These are phyloP conservation scores for Talaromyces atroroseus DNA, from an alignment of 2,329 filamentous ascomycete species.

Conservation along the genomic window DNA sequence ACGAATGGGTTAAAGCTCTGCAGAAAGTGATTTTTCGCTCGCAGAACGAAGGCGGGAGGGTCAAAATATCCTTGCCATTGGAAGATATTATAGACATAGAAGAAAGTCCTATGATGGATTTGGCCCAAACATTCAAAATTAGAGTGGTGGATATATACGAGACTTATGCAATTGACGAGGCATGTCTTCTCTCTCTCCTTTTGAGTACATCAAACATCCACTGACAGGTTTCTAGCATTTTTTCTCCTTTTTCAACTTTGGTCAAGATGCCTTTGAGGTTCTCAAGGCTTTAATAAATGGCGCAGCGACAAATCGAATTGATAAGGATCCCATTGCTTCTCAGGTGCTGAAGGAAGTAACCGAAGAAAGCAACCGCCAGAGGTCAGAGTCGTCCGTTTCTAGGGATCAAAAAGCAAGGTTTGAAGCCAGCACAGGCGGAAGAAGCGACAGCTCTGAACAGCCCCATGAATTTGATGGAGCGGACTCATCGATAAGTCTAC, in stretches of 20 bases:
- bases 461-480: constrained; percentile 65
- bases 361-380: constrained; percentile 1
- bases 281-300: constrained; percentile 68
- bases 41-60: constrained; percentile 92
- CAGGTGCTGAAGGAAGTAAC: constrained; percentile 14
- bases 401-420: neutral
- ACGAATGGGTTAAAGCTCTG: constrained; percentile 92
- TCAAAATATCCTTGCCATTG: constrained; percentile 90
- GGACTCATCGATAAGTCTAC: constrained; percentile 64
- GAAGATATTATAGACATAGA: constrained; percentile 88
- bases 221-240: constrained; percentile 62
- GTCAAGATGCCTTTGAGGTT: constrained; percentile 74
- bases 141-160: constrained; percentile 90
- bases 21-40: constrained; percentile 94
- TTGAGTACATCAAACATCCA: neutral
- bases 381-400: constrained; percentile 3
- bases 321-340: constrained; percentile 22
- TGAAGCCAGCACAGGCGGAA: constrained; percentile 37
- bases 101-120: constrained; percentile 82
- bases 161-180: constrained; percentile 91
- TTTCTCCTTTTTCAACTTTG: constrained; percentile 88
- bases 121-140: constrained; percentile 90
- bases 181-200: constrained; percentile 31
- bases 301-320: constrained; percentile 46
- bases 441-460: constrained; percentile 61